These are phyloP conservation scores for Yamadazyma takamatsuzukensis DNA, from an alignment of 805 yeast genomes.

Conservation along the genomic window DNA sequence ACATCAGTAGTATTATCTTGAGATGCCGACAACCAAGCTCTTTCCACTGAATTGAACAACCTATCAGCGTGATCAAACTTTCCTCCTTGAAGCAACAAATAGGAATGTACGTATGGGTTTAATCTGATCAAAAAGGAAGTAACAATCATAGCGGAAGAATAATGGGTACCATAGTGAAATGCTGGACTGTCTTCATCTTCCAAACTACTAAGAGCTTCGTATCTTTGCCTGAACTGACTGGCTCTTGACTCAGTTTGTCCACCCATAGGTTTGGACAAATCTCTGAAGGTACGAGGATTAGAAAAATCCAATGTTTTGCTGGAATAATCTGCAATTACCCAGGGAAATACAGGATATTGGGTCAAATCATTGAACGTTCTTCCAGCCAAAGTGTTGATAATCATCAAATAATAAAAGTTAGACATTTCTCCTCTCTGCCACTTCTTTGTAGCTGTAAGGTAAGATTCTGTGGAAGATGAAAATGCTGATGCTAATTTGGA, in stretches of 20 bases:
- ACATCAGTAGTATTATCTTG: slow-evolving; percentile 82
- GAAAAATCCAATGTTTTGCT: slow-evolving; percentile 66
- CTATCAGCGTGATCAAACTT: slow-evolving; percentile 87
- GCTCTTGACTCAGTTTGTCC: slow-evolving; percentile 68
- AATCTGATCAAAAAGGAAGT: slow-evolving; percentile 73
- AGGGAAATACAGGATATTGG: slow-evolving; percentile 89
- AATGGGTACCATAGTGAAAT: slow-evolving; percentile 91
- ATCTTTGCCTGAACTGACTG: slow-evolving; percentile 63
- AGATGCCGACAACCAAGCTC: slow-evolving; percentile 80
- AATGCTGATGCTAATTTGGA: slow-evolving; percentile 37
- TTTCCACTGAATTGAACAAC: slow-evolving; percentile 66
- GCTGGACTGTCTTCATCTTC: slow-evolving; percentile 62
- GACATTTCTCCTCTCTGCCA: slow-evolving; percentile 81
- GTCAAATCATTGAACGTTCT: slow-evolving; percentile 85
- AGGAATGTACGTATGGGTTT: slow-evolving; percentile 79
- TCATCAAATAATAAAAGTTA: slow-evolving; percentile 77
- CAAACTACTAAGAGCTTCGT: slow-evolving; percentile 62
- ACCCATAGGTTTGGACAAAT: slow-evolving; percentile 87
- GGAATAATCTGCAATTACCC: slow-evolving; percentile 82
- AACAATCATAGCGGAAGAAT: slow-evolving; percentile 92
- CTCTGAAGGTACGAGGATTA: slow-evolving; percentile 63
- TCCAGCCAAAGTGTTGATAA: slow-evolving; percentile 81
- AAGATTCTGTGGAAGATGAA: slow-evolving; percentile 19
- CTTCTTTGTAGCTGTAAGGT: slow-evolving; percentile 52
- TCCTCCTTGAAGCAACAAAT: slow-evolving; percentile 78